Conservation (phyloP, 345 rosid genomes). For the Eucalyptus tenuipes region DNA sequence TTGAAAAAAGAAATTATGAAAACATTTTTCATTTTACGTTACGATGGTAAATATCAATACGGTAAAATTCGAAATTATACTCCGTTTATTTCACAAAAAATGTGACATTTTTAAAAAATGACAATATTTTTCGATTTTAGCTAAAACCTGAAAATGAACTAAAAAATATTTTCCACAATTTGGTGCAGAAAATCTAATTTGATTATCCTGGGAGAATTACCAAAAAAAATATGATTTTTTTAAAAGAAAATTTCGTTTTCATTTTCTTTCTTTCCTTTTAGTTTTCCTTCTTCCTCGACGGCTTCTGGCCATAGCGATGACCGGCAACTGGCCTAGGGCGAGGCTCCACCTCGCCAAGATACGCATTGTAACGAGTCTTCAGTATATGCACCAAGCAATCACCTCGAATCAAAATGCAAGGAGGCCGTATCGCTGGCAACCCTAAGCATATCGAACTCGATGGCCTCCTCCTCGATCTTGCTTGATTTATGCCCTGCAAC, state of each 20-base stretch:
- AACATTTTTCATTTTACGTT: neutral
- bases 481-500: too few species aligned
- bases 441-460: constrained; percentile 66
- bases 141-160: neutral
- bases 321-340: accelerated
- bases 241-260: too few species aligned
- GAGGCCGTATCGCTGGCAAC: constrained; percentile 57
- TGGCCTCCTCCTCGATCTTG: constrained; percentile 25
- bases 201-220: neutral
- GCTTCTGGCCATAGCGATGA: constrained; percentile 8
- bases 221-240: too few species aligned
- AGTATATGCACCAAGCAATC: constrained; percentile 60
- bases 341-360: constrained; percentile 18
- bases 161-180: too few species aligned
- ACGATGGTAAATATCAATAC: neutral
- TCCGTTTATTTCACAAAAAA: too few species aligned
- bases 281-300: too few species aligned
- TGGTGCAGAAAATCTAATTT: neutral
- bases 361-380: constrained; percentile 75
- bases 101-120: too few species aligned
- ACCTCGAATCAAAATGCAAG: constrained; percentile 59
- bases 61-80: neutral
- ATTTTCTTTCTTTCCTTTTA: too few species aligned
- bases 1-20: neutral
- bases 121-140: too few species aligned